Evolutionary conservation across 352 stramenopile genomes (phyloP).

Genomic region (Globisporangium canariense): DNA sequence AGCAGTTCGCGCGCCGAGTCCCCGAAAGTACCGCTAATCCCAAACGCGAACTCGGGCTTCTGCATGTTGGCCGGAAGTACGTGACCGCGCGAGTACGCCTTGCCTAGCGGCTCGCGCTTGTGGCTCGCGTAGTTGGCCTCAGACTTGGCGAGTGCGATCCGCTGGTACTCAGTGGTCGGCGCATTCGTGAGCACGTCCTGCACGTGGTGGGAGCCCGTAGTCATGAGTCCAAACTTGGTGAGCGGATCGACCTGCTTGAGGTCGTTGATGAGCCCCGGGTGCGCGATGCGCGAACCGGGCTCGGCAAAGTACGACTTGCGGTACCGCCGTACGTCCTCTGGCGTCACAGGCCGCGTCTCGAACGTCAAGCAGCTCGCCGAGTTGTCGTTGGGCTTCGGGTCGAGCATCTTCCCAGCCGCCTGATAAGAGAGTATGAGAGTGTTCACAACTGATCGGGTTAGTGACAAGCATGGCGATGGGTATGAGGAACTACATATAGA

Average conservation of each 20-base stretch:
- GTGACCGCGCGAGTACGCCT: slow-evolving; percentile 62
- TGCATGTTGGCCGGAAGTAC: slow-evolving; percentile 56
- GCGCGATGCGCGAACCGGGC: slow-evolving; percentile 64
- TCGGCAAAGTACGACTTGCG: slow-evolving; percentile 85
- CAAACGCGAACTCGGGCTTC: slow-evolving; percentile 58
- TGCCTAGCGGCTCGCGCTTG: slow-evolving; percentile 77
- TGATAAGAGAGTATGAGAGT: slow-evolving; percentile 11
- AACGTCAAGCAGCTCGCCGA: slow-evolving; percentile 56
- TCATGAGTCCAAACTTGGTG: slow-evolving; percentile 66
- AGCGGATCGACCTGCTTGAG: slow-evolving; percentile 57
- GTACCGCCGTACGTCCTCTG: slow-evolving; percentile 68
- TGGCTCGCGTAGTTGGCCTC: slow-evolving; percentile 80
- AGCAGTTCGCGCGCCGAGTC: slow-evolving; percentile 85
- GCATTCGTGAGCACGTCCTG: slow-evolving; percentile 48
- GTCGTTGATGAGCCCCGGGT: slow-evolving; percentile 79
- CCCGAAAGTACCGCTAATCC: slow-evolving; percentile 60
- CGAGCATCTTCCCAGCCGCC: slow-evolving; percentile 41
- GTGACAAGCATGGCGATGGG: not conserved
- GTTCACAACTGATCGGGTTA: not conserved
- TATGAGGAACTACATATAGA: not conserved
- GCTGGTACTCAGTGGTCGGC: slow-evolving; percentile 53
- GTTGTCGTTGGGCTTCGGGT: slow-evolving; percentile 34
- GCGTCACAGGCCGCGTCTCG: slow-evolving; percentile 54
- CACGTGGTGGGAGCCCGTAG: slow-evolving; percentile 68
- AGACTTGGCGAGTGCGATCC: slow-evolving; percentile 60